phyloP scores from a whole-genome alignment of 1,139 yeast species.

The Pichia sp. region DNA sequence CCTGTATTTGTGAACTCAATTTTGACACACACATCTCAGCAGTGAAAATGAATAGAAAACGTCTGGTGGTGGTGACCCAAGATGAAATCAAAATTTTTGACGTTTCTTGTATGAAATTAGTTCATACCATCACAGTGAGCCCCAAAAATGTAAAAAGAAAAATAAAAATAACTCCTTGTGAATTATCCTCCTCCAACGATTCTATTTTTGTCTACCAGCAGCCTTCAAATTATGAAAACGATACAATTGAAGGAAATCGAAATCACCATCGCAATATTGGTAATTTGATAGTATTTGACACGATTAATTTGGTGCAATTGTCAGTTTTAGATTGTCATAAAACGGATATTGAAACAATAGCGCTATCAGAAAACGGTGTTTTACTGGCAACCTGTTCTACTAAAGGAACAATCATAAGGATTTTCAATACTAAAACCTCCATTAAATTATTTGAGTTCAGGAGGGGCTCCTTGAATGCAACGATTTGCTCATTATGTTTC shows the following conservation, averaged over 20 bases:
- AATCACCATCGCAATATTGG: constrained; percentile 8
- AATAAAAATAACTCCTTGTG: constrained; percentile 10
- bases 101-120: constrained; percentile 73
- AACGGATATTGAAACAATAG: constrained; percentile 38
- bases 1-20: constrained; percentile 67
- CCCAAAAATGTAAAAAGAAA: no score
- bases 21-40: constrained; percentile 78
- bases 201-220: constrained; percentile 38
- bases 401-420: constrained; percentile 66
- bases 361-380: constrained; percentile 43
- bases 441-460: constrained; percentile 45
- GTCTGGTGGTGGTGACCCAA: constrained; percentile 70
- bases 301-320: constrained; percentile 46
- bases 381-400: constrained; percentile 60
- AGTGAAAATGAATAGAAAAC: constrained; percentile 66
- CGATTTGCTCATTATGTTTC: constrained; percentile 48
- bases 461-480: constrained; percentile 59
- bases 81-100: constrained; percentile 89
- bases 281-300: constrained; percentile 46
- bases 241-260: not conserved
- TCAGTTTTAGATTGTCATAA: constrained; percentile 54
- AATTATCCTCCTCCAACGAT: constrained; percentile 33
- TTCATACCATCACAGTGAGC: constrained; percentile 68
- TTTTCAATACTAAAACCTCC: constrained; percentile 32
- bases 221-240: not conserved